A percentile compares a stretch with the other conserved stretches of the same genome.
These are phyloP conservation scores for Eucalyptus marginata DNA, from an alignment of 345 rosid genomes.

Conservation along the genomic window DNA sequence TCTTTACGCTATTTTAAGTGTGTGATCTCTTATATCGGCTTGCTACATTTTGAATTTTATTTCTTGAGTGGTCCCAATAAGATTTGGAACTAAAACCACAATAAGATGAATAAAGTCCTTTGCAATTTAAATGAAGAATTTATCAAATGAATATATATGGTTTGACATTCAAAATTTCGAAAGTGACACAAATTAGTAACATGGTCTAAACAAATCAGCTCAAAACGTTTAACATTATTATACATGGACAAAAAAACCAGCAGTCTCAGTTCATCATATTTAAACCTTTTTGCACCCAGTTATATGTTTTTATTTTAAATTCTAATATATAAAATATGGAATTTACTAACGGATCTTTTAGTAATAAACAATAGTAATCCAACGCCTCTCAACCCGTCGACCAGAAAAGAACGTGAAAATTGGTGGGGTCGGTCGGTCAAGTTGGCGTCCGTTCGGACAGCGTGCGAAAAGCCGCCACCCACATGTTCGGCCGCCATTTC, in stretches of 20 bases:
- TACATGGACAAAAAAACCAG: neutral
- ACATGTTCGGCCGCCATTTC: neutral
- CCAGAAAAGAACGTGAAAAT: neutral
- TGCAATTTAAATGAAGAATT: neutral
- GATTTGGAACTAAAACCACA: neutral
- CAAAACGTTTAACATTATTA: neutral
- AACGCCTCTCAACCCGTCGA: neutral
- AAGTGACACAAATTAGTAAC: neutral
- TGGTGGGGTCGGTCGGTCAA: neutral
- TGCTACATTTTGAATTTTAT: neutral
- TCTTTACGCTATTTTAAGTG: neutral
- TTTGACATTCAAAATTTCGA: neutral
- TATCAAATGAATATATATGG: neutral
- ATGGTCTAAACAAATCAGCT: neutral
- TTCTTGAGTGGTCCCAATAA: neutral
- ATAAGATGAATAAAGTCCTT: neutral
- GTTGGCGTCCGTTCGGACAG: neutral
- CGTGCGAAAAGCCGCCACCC: neutral
- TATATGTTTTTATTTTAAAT: neutral
- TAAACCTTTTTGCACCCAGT: neutral
- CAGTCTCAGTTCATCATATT: neutral
- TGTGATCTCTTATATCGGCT: accelerated
- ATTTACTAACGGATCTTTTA: neutral
- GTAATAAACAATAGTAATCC: neutral
- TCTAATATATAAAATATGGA: neutral